Base-by-base conservation (phyloP, 1,284 basidiomycete genomes). In the Lentinula novae-zelandiae region DNA sequence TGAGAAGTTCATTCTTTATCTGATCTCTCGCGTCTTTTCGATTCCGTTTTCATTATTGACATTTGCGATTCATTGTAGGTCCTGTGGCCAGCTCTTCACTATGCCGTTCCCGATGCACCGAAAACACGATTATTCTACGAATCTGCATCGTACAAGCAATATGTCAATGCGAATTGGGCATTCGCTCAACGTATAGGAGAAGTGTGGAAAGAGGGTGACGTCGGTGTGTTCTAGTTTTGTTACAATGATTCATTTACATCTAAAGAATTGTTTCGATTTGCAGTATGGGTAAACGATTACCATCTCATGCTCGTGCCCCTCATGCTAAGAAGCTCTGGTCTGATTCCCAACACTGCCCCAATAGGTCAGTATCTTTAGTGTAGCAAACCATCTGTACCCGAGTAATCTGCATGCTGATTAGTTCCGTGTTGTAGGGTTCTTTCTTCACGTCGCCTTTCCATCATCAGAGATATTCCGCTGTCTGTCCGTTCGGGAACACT, bases 391-490 rank as follows among this genome's bases (percentile, higher is more conserved):
- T 42, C 7, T 42, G 5, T 42, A 39, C 13, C 38, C 27, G 3
- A 27, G 27, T 4, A 13, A 13, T 10, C 2, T 5, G 12, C 38
- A 9, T 17, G n/a, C n/a, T 42, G 40, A 42, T 42, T 2, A 6
- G 5, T 33, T 58, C 20, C 20, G 12, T 27, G 2, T 17, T 17
- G 34, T 27, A 60, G 92, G 92, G 0, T 93, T 95, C 78, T 95
- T 95, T 78, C 82, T 94, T 73, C 92, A 95, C 68, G 92, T 94
- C 64, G 89, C 93, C 1, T 95, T 95, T 73, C 93, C 93, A 0
- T 89, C 85, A 8, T 92, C 89, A 22, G 93, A 95, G 73, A 92
- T 95, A 63, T 94, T 95, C 80, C 82, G 92, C 7, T 94, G 92
- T 69, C 78, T 95, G 38, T 84, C 87, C 38, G 83, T 89, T 2